Base-by-base conservation (phyloP, 2,329 filamentous ascomycete species). In the Aspergillus awamori region DNA sequence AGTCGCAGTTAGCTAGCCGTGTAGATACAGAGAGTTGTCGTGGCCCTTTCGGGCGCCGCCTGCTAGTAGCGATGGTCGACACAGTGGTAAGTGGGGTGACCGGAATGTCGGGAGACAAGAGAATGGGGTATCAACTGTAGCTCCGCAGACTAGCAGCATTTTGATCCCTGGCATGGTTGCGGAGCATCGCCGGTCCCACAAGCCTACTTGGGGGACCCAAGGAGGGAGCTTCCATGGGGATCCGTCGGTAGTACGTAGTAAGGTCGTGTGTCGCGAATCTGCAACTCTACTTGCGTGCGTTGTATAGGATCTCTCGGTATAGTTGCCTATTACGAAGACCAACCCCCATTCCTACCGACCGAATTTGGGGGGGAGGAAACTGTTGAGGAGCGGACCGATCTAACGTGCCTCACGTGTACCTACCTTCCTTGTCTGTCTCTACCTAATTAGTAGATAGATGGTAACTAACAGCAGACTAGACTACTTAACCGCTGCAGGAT, bases 101-200 rank as follows among this genome's bases (percentile, higher is more conserved):
- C 41, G 41, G 41, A 45, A 45, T 45, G 41, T 22, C 20, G 41
- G 41, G 41, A 45, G 41, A 22, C 5, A 45, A 36, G 33, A 36
- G 33, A 36, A 36, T 36, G 33, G 33, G 11, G 33, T 36, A 36
- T 36, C 33, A 36, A 5, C 33, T 36, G 10, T 36, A 6, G 20
- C 20, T 20, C 20, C 20, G 28, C 8, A 30, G 33, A 36, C 33
- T 36, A 36, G 33, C 33, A 36, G 33, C 33, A 36, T 10, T 13
- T 36, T 36, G 11, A 54, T 58, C 13, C 36, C 38, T 52, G 52
- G 24, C 38, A 30, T 51, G 38, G 20, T 45, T 36, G 61, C 63
- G 64, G 62, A 66, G 64, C 41, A 65, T 55, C 61, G 62, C 63
- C 61, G 61, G 57, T 47, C 57, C 52, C 54, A 60, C 58, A 48